phyloP scores from a whole-genome alignment of 768 basidiomycete genomes.

The Tricholoma sp. region DNA sequence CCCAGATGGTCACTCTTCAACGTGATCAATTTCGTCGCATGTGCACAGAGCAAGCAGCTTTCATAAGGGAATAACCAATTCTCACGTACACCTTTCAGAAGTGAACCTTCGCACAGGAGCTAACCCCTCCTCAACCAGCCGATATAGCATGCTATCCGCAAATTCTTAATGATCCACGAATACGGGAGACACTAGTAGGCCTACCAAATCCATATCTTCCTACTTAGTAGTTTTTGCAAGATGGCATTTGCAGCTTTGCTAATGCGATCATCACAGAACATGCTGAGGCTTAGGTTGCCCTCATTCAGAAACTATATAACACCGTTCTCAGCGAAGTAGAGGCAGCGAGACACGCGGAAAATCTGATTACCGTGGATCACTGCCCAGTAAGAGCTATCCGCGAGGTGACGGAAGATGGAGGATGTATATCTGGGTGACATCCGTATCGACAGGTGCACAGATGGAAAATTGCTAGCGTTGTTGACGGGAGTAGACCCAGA shows the following conservation, averaged over 20 bases:
- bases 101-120: constrained; percentile 28
- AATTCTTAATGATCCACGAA: constrained; percentile 43
- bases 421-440: not conserved
- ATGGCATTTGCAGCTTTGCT: not conserved
- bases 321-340: not conserved
- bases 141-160: constrained; percentile 25
- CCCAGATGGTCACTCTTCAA: no score
- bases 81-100: constrained; percentile 27
- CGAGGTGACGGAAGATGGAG: not conserved
- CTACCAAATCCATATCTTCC: no score
- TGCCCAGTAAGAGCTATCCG: not conserved
- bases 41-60: no score
- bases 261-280: not conserved
- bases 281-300: not conserved
- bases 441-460: not conserved
- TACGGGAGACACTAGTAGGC: constrained; percentile 26
- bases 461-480: not conserved
- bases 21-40: no score
- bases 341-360: not conserved
- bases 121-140: constrained; percentile 59
- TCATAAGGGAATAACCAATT: no score
- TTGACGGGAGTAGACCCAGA: no score
- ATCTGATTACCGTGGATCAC: not conserved
- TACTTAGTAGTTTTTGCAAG: no score
- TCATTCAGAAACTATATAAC: not conserved